Conservation (phyloP, 495 filamentous ascomycete genomes). For the Trichoderma reesei region DNA sequence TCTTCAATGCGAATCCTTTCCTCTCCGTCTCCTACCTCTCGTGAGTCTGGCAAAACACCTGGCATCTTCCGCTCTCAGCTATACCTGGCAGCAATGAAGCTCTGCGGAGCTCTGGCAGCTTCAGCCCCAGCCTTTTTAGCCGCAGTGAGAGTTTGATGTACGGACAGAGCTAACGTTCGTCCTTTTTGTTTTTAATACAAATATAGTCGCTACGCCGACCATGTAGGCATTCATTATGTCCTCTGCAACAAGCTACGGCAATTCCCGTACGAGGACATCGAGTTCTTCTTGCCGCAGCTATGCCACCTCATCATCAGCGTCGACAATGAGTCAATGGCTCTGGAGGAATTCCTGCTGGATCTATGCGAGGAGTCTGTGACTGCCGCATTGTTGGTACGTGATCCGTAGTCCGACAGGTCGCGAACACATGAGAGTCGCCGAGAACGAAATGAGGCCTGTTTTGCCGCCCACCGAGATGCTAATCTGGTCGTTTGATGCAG, state of each 20-base stretch:
- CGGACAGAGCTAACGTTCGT: neutral
- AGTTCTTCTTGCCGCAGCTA: conserved; percentile 74
- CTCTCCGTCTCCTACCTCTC: conserved; percentile 70
- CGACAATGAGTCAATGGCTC: conserved; percentile 74
- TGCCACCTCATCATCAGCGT: conserved; percentile 70
- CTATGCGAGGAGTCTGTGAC: conserved; percentile 72
- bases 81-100: neutral
- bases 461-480: neutral
- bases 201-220: conserved; percentile 64
- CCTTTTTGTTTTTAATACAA: neutral
- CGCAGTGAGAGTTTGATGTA: neutral
- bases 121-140: neutral
- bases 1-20: conserved; percentile 74
- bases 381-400: conserved; percentile 59
- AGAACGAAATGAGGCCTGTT: neutral
- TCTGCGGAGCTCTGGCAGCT: conserved; percentile 8
- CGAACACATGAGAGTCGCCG: no score
- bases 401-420: neutral
- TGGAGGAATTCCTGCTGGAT: conserved; percentile 73
- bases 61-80: conserved; percentile 7
- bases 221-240: conserved; percentile 73
- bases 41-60: conserved; percentile 34
- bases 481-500: conserved; percentile 28
- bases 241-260: conserved; percentile 70
- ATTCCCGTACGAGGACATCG: conserved; percentile 73